A percentile compares a stretch with the other conserved stretches of the same genome.
These are phyloP conservation scores for Huntiella decipiens DNA, from an alignment of 2,329 filamentous ascomycete species.

Conservation along the genomic window DNA sequence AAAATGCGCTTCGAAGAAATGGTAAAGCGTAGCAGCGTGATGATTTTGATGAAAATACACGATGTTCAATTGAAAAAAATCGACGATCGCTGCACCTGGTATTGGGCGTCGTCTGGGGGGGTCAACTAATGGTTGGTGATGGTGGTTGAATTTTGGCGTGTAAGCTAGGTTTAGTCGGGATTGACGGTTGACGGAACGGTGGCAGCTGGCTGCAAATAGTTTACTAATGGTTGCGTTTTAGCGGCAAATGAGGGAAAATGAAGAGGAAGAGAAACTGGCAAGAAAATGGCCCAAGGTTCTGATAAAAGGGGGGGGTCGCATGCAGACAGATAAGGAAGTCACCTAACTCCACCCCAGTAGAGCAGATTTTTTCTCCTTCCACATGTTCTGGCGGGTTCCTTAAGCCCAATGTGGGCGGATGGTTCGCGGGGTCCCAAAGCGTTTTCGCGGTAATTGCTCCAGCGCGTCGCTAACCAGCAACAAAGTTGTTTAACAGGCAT, in stretches of 20 bases:
- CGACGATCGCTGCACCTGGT: background rate
- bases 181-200: background rate
- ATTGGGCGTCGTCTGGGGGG: constrained; percentile 2
- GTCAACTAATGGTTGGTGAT: constrained; percentile 7
- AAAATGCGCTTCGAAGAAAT: constrained; percentile 8
- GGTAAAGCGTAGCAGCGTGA: constrained; percentile 2
- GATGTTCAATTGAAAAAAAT: constrained; percentile 8
- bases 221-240: constrained; percentile 9
- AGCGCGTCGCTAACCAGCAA: constrained; percentile 7
- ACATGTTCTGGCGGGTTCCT: background rate
- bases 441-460: background rate
- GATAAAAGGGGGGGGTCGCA: constrained; percentile 5
- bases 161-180: constrained; percentile 4
- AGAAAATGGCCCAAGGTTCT: background rate
- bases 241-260: background rate
- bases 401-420: background rate
- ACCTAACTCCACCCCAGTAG: constrained; percentile 8
- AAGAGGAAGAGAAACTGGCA: background rate
- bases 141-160: constrained; percentile 9
- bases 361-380: constrained; percentile 7
- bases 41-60: constrained; percentile 10
- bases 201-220: background rate
- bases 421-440: background rate
- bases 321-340: constrained; percentile 8
- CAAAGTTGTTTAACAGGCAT: background rate